These are phyloP conservation scores for Dacryopinax primogenitus DNA, from an alignment of 768 basidiomycete species.

Conservation along the genomic window DNA sequence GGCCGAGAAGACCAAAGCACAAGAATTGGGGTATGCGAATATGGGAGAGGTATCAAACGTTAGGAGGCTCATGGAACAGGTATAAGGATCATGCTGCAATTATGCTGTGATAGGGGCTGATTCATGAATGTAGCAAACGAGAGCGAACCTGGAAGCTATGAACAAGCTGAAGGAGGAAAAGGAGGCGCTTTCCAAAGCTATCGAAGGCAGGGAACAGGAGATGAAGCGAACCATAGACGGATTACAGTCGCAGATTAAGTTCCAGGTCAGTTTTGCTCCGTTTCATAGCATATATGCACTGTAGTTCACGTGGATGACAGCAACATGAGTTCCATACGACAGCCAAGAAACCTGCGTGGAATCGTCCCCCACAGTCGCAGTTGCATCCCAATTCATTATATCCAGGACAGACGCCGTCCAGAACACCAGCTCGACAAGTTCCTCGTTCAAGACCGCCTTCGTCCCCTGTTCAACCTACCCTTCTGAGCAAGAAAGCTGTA, in stretches of 20 bases:
- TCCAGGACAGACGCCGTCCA: not conserved
- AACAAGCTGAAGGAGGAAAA: not conserved
- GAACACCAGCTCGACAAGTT: not conserved
- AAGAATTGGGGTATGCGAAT: not conserved
- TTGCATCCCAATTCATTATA: too few relatives aligned
- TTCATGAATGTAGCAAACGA: not conserved
- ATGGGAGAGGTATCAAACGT: conserved; percentile 1
- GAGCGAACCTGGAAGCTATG: not conserved
- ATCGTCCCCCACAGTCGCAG: not conserved
- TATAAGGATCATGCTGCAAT: not conserved
- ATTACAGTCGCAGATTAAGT: not conserved
- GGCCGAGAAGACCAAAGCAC: not conserved
- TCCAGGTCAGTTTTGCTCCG: not conserved
- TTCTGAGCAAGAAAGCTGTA: not conserved
- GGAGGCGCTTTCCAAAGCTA: not conserved
- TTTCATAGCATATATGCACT: not conserved
- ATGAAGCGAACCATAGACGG: not conserved
- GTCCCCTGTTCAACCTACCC: not conserved
- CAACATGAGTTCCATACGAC: conserved; percentile 4
- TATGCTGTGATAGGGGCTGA: not conserved
- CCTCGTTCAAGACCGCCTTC: not conserved
- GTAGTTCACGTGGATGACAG: not conserved
- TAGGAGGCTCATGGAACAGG: not conserved
- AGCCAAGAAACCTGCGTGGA: not conserved
- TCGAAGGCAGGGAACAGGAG: not conserved